Percentiles rank a stretch among this genome's conserved stretches.
These are phyloP conservation scores for Cucurbitaria berberidis DNA, from an alignment of 2,329 filamentous ascomycete genomes.

Conservation along the genomic window DNA sequence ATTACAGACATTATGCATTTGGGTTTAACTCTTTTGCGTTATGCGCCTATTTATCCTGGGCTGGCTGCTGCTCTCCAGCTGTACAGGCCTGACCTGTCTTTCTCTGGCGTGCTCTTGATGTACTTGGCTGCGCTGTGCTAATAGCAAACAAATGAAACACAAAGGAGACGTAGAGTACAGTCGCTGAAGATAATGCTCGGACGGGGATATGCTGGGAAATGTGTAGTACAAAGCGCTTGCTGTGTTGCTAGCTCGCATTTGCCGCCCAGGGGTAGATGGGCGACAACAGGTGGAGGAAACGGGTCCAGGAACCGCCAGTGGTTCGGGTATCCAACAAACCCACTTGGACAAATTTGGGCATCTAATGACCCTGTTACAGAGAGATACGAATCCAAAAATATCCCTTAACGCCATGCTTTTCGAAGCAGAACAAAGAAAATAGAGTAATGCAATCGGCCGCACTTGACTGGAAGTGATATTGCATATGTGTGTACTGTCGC, in stretches of 20 bases:
- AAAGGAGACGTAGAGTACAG: slow-evolving; percentile 14
- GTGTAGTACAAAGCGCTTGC: slow-evolving; percentile 34
- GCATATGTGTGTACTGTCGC: slow-evolving; percentile 20
- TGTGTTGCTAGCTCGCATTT: slow-evolving; percentile 21
- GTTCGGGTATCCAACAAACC: not conserved
- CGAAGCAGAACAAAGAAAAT: slow-evolving; percentile 13
- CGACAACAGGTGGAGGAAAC: slow-evolving; percentile 1
- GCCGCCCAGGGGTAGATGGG: slow-evolving; percentile 22
- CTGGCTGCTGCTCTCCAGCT: not conserved
- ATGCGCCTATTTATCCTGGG: slow-evolving; percentile 16
- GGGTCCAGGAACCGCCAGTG: not conserved
- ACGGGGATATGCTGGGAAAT: slow-evolving; percentile 22
- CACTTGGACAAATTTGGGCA: not conserved
- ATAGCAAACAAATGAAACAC: slow-evolving; percentile 22
- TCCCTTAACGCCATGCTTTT: slow-evolving; percentile 31
- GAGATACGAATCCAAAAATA: slow-evolving; percentile 1
- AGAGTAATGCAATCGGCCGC: slow-evolving; percentile 4
- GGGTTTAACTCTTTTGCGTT: slow-evolving; percentile 2
- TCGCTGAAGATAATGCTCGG: slow-evolving; percentile 20
- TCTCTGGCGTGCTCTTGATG: not conserved
- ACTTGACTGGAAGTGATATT: slow-evolving; percentile 4
- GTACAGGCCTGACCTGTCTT: not conserved
- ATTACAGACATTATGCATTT: slow-evolving; percentile 7
- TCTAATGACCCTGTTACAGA: not conserved
- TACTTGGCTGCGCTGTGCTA: slow-evolving; percentile 12